Evolutionary conservation across 345 rosid genomes (phyloP).

Genomic region (Gossypium anomalum): DNA sequence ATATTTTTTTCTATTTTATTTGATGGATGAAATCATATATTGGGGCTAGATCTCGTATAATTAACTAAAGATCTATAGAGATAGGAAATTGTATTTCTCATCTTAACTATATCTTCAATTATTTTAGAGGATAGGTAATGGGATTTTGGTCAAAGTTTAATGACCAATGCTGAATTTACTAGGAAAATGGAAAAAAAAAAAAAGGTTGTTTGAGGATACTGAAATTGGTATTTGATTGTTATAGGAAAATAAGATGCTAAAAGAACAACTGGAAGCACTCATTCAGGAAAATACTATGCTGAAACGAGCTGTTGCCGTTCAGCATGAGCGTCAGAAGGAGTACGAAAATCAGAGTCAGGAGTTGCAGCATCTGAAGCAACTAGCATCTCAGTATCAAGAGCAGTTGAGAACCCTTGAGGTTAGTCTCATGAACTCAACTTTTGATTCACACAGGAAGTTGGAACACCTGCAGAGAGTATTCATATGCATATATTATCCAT

Average conservation of each 20-base stretch:
- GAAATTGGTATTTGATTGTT: not conserved
- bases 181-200: not conserved
- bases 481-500: not conserved
- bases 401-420: constrained; percentile 20
- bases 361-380: constrained; percentile 9
- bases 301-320: constrained; percentile 17
- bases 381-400: constrained; percentile 17
- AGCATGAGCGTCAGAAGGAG: constrained; percentile 18
- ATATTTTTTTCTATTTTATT: too few relatives aligned
- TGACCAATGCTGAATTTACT: not conserved
- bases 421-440: not conserved
- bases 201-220: not conserved
- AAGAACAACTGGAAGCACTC: constrained; percentile 16
- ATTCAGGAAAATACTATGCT: constrained; percentile 14
- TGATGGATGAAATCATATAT: too few relatives aligned
- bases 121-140: not conserved
- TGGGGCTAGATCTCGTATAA: too few relatives aligned
- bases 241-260: constrained; percentile 15
- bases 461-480: not conserved
- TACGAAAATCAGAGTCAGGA: constrained; percentile 12
- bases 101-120: too few relatives aligned
- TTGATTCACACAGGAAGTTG: not conserved
- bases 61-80: not conserved
- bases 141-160: not conserved
- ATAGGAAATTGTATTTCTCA: not conserved